phyloP scores from a whole-genome alignment of 108 stramenopile species.

The Skeletonema costatum region DNA sequence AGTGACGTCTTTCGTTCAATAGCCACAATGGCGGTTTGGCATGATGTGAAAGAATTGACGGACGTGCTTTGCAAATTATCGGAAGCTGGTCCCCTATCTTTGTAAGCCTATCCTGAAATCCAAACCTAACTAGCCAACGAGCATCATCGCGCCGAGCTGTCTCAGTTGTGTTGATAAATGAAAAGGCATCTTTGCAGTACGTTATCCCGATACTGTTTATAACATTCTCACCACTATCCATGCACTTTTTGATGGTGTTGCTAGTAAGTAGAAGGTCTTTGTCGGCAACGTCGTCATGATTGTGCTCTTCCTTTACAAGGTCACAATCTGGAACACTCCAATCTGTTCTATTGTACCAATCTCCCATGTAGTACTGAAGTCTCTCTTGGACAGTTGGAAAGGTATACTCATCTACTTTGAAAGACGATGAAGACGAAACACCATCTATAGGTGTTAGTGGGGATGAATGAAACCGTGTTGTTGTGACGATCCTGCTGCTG shows the following conservation, averaged over 20 bases:
- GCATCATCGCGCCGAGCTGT: neutral
- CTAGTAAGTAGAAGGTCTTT: neutral
- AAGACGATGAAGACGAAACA: neutral
- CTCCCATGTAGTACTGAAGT: slow-evolving; percentile 11
- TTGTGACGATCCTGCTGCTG: too few species aligned
- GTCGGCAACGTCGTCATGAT: neutral
- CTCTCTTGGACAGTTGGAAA: slow-evolving; percentile 9
- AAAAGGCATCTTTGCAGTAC: neutral
- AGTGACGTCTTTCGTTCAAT: slow-evolving; percentile 2
- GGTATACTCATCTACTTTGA: neutral
- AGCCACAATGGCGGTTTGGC: neutral
- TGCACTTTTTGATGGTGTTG: neutral
- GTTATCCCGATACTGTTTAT: neutral
- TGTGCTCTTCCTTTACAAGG: neutral
- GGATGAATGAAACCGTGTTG: too few species aligned
- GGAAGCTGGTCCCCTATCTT: neutral
- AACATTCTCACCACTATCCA: neutral
- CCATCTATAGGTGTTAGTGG: too few species aligned
- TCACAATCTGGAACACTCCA: neutral
- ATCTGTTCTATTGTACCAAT: slow-evolving; percentile 8
- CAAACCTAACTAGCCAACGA: neutral
- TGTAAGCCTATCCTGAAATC: neutral
- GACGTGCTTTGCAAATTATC: neutral
- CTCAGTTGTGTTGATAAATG: neutral
- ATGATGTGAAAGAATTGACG: neutral